Evolutionary conservation across 2,329 filamentous ascomycete genomes (phyloP), one percentile per base, ranked within the genome.

Genomic region (Epichloe elymi): DNA sequence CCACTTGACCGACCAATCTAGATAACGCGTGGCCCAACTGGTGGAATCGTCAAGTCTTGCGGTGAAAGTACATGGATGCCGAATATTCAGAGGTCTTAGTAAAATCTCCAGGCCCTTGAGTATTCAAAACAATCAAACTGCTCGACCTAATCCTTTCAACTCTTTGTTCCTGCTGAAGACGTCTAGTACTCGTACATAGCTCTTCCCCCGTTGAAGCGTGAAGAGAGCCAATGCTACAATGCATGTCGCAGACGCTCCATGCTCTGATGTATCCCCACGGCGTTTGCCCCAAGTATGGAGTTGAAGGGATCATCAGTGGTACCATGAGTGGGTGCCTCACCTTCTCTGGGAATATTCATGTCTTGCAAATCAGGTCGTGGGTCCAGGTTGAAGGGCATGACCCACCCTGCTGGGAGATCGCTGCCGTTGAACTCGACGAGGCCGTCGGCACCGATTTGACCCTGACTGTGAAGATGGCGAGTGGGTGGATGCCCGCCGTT

Each of bases 331-430:
- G 33, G 17, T 4, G 14, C 19, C 12, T 41, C 65, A 37, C 68
- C 68, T 23, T 63, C 63, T 55, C 75, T 60, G 7, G 65, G 67
- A 30, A 71, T 60, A 19, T 64, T 65, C 49, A 73, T 56, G 38
- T 78, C 75, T 50, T 75, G 74, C 6, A 70, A 68, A 41, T 79
- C 67, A 52, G 81, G 78, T 0, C 86, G 82, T 19, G 88, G 86
- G 53, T 93, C 86, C 67, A 95, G 81, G 63, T 95, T 94, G 67
- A 95, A 95, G 1, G 90, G 88, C 72, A 95, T 82, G 65, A 94
- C 95, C 87, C 90, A 97, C 5, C 86, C 87, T 49, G 83, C 84
- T 48, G 71, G 76, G 2, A 74, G 69, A 54, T 80, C 76, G 37
- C 68, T 67, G 4, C 62, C 63, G 46, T 49, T 54, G 46, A 64